phyloP scores from a whole-genome alignment of 306 rosid genomes.

The Trifolium pratense region DNA sequence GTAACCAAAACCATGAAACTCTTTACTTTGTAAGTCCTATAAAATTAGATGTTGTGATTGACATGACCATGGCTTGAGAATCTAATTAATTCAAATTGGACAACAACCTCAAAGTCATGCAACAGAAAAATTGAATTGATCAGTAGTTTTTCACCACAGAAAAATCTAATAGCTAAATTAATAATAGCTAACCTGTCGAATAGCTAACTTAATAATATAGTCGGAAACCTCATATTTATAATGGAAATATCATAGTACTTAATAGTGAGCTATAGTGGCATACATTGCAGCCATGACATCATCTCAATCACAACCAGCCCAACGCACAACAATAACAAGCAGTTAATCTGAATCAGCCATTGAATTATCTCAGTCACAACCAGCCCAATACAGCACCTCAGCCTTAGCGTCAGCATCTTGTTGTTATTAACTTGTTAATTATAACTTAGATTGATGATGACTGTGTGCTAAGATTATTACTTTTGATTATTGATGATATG shows the following conservation, averaged over 20 bases:
- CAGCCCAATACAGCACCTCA: constrained; percentile 11
- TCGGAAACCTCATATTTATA: constrained; percentile 22
- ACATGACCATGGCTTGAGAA: constrained; percentile 9
- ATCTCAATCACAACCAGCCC: constrained; percentile 6
- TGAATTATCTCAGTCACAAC: constrained; percentile 6
- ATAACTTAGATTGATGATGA: constrained; percentile 15
- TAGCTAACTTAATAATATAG: background rate
- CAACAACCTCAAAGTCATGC: background rate
- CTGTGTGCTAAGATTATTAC: background rate
- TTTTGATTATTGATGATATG: constrained; percentile 7
- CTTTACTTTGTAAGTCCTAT: background rate
- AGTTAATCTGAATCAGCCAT: constrained; percentile 3
- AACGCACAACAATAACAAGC: background rate
- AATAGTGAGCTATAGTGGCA: background rate
- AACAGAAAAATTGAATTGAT: constrained; percentile 18
- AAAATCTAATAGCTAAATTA: background rate
- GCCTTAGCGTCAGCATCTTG: background rate
- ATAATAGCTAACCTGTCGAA: background rate
- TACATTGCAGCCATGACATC: constrained; percentile 14
- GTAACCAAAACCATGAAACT: constrained; percentile 21
- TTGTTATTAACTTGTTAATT: background rate
- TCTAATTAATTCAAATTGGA: constrained; percentile 20
- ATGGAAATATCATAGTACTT: background rate
- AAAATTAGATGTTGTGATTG: constrained; percentile 26
- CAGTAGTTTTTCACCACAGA: constrained; percentile 7